Base-by-base conservation (phyloP, 1,139 yeast genomes). In the Yamadazyma diddensiae region DNA sequence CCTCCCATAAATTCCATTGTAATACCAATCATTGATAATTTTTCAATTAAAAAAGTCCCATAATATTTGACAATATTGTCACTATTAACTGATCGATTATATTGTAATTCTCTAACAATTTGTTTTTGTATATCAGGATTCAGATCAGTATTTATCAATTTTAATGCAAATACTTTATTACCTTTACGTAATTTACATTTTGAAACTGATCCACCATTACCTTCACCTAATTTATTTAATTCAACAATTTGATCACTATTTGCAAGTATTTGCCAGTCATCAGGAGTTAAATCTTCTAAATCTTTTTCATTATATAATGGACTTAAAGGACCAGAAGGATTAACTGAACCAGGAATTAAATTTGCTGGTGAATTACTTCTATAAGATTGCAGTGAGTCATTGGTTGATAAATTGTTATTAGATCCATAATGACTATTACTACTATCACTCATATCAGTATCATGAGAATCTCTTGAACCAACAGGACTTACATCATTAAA, bases 1-100 rank as follows among this genome's bases (percentile, higher is more conserved):
- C 97, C 97, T 18, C 90, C 96, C 87, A 95, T 92, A 55, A 76
- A 92, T 56, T 92, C 98, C 97, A 92, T 92, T 27, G 96, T 90
- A 21, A 92, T 92, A 3, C 74, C 74, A 28, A 92, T 88, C 53
- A 86, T 78, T 21, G 88, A 85, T 42, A 75, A 78, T 39, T 76
- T 75, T 47, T 81, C 87, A 45, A 84, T 79, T 46, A 86, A 65
- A 53, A 86, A 92, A 38, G 96, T 88, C 3, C 98, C 97, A 53
- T 86, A 92, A 57, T 92, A 92, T 53, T 79, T 77, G 24, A 90
- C 97, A 40, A 92, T 92, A 51, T 80, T 82, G 4, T 87, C 86
- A 26, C 94, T 82, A 46, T 77, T 73, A 53, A 95, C 90, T 27
- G 81, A 71, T 40, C 87, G 71, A 56, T 92, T 90, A 57, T 86